Conservation (phyloP, 2,329 filamentous ascomycete genomes). For the Camillea tinctor region DNA sequence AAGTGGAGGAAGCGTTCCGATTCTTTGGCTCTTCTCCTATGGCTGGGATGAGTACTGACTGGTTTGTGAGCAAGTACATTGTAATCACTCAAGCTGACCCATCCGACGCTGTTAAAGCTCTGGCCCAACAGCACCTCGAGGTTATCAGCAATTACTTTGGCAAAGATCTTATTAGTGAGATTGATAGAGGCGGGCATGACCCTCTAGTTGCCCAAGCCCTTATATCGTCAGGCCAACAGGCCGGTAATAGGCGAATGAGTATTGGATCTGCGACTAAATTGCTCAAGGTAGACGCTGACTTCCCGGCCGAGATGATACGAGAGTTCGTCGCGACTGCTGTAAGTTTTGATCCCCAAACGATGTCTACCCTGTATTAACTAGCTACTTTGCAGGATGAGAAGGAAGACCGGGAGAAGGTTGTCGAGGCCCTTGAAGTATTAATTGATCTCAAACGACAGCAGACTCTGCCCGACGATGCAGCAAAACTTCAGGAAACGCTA, state of each 20-base stretch:
- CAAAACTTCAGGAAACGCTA: constrained; percentile 22
- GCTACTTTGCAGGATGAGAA: constrained; percentile 18
- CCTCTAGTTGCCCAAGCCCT: constrained; percentile 3
- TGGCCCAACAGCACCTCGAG: constrained; percentile 25
- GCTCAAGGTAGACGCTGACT: constrained; percentile 26
- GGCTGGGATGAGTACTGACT: constrained; percentile 9
- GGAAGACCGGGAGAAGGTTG: constrained; percentile 21
- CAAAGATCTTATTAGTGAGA: constrained; percentile 21
- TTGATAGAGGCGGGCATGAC: constrained; percentile 4
- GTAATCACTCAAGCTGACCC: constrained; percentile 9
- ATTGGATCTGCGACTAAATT: constrained; percentile 23
- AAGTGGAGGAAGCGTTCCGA: constrained; percentile 22
- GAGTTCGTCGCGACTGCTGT: constrained; percentile 26
- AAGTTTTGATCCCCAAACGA: constrained; percentile 1
- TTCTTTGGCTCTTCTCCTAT: constrained; percentile 21
- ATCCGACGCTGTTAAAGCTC: constrained; percentile 10
- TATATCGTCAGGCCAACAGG: background rate
- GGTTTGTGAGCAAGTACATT: constrained; percentile 24
- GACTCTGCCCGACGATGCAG: constrained; percentile 19
- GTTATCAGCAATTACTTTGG: constrained; percentile 23
- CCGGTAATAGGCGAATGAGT: constrained; percentile 22
- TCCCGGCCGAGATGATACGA: constrained; percentile 27
- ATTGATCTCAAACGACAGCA: constrained; percentile 26
- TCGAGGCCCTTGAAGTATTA: constrained; percentile 29
- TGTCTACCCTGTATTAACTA: constrained; percentile 1